These are phyloP conservation scores for Xylaria longipes DNA, from an alignment of 495 filamentous ascomycete species.

Conservation along the genomic window DNA sequence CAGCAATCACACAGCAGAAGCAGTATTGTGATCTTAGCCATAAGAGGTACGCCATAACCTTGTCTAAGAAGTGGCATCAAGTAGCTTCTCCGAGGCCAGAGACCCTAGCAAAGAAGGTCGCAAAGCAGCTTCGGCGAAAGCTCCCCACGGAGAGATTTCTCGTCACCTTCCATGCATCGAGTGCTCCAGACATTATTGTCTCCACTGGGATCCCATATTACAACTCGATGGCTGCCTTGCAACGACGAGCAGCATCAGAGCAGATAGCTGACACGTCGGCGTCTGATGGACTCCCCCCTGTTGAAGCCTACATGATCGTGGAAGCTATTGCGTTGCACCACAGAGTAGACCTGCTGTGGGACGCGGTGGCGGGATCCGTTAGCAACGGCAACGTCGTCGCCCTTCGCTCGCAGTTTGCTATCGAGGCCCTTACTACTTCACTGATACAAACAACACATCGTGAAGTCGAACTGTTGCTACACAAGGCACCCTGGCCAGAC, in stretches of 20 bases:
- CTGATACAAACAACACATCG: constrained; percentile 13
- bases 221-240: constrained; percentile 15
- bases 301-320: constrained; percentile 15
- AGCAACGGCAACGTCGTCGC: neutral
- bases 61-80: constrained; percentile 6
- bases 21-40: constrained; percentile 3
- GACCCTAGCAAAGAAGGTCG: constrained; percentile 14
- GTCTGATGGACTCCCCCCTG: constrained; percentile 7
- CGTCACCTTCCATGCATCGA: constrained; percentile 3
- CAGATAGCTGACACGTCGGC: constrained; percentile 1
- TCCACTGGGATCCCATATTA: neutral
- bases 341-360: constrained; percentile 5
- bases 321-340: constrained; percentile 4
- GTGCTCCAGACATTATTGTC: constrained; percentile 4
- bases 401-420: constrained; percentile 4
- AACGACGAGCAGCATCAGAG: constrained; percentile 1
- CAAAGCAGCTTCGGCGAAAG: constrained; percentile 17
- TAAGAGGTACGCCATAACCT: constrained; percentile 8
- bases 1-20: neutral
- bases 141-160: constrained; percentile 17
- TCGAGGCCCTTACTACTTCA: constrained; percentile 7
- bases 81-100: neutral
- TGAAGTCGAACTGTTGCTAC: constrained; percentile 8
- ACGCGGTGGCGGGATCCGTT: neutral
- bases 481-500: constrained; percentile 14